Base-by-base conservation (phyloP, 129 eudicot species). In the Escallonia rubra region DNA sequence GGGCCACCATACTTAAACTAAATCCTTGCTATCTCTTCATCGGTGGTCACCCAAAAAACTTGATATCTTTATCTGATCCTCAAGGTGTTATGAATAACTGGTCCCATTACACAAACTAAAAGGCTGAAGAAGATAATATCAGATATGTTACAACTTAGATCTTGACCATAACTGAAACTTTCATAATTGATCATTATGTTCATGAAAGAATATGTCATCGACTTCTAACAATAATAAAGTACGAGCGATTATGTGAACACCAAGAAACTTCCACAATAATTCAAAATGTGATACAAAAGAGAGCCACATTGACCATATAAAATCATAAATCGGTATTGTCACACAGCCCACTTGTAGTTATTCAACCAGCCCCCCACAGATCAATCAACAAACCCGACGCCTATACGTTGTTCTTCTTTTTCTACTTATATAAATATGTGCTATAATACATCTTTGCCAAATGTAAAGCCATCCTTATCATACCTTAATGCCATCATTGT, bases 401-500 rank as follows among this genome's bases (percentile, higher is more conserved):
- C 57, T 76, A 46, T 59, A 58, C 49, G 39, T 15, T 65, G 11
- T 41, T 52, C 11, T 61, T 52, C 47, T 43, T 67, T 55, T 43
- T 58, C 39, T 46, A 10, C 16, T 68, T 64, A 65, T 58, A 76
- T 56, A 69, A 57, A 74, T 74, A 61, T 66, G 74, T 79, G 66
- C 67, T 64, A 69, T 69, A 41, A 41, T 44, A 63, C 70, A 72
- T 34, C n/a, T 8, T 48, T 39, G 3, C 10, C 45, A 5, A 47
- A 58, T 39, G 16, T 10, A 56, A 52, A 43, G 62, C 61, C 71
- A 47, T 57, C 62, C 70, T 66, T 2, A 47, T 80, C 77, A 73
- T 64, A 85, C 85, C 72, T 59, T 70, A 66, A 85, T 72, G 44
- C 57, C 80, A 76, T 74, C 83, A 63, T 73, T 75, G 64, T 68